Evolutionary conservation across 257 asterid genomes (phyloP).

Genomic region (Thymus mandschuricus): DNA sequence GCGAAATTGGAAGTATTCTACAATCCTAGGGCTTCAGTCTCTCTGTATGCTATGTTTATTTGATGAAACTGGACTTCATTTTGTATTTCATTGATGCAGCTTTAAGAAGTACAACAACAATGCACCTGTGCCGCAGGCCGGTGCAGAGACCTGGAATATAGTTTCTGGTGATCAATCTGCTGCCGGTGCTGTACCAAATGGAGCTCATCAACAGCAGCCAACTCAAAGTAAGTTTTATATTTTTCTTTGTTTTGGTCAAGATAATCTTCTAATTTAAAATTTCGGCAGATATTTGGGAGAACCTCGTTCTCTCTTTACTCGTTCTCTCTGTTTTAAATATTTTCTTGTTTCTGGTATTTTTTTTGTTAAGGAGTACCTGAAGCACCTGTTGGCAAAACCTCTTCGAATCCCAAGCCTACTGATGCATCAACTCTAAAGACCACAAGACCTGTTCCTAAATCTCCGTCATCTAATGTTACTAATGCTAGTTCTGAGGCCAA

Average conservation of each 20-base stretch:
- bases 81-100: slow-evolving; percentile 41
- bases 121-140: slow-evolving; percentile 61
- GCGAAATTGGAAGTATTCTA: neutral
- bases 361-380: slow-evolving; percentile 47
- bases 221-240: slow-evolving; percentile 32
- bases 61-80: slow-evolving; percentile 17
- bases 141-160: slow-evolving; percentile 44
- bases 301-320: neutral
- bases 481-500: slow-evolving; percentile 46
- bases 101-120: slow-evolving; percentile 55
- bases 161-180: slow-evolving; percentile 45
- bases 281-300: neutral
- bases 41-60: slow-evolving; percentile 16
- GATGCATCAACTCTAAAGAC: slow-evolving; percentile 53
- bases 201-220: slow-evolving; percentile 51
- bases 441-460: slow-evolving; percentile 56
- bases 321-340: neutral
- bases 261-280: neutral
- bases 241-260: slow-evolving; percentile 11
- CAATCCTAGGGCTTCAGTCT: slow-evolving; percentile 33
- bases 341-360: neutral
- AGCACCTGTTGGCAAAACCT: slow-evolving; percentile 37
- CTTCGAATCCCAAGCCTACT: slow-evolving; percentile 44
- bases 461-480: slow-evolving; percentile 50
- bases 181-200: slow-evolving; percentile 53